Evolutionary conservation across 208 protist genomes (phyloP), one percentile per base, ranked within the genome.

Genomic region (Phytomonas serpens): DNA sequence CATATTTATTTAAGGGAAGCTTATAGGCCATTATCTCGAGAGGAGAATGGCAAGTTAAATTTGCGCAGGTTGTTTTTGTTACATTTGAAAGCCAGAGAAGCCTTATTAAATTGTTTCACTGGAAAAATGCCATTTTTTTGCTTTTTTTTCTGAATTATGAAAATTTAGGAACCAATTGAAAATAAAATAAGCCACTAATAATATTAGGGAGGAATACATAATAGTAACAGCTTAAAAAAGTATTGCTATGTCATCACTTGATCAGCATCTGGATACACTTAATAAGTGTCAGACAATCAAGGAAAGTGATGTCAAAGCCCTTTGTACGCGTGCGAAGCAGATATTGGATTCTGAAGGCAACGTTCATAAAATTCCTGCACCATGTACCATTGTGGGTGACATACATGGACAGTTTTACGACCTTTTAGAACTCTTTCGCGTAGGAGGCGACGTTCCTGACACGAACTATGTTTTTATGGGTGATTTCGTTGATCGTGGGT

Each of bases 401-500:
- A 98, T 98, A 57, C 95, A 98, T 79, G 93, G 93, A 33, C 93
- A 98, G 85, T 98, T 99, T 74, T 99, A 98, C 78, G 98, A 99
- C 74, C 81, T 99, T 61, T 92, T 97, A 61, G 95, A 99, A 83
- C 84, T 99, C 27, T 99, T 99, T 81, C 95, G 93, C 61, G 92
- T 98, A 2, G 97, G 97, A 30, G 98, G 97, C n/a, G 89, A 98
- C 52, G 82, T 97, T 16, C 98, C 98, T 30, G 92, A 98, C 76
- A 98, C 95, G 2, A 99, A 99, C 82, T 99, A 99, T 79, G 86
- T 98, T 38, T 98, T 98, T 71, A 97, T 97, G 87, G 98, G 98
- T 19, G 98, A 99, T 81, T 99, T 98, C 79, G 98, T 99, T 52
- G 98, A 99, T 77, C 91, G 98, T 66, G 98, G 98, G 51, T 99